Evolutionary conservation across 2,329 filamentous ascomycete species (phyloP), one percentile per base, ranked within the genome.

Genomic region (Bipolaris bicolor): DNA sequence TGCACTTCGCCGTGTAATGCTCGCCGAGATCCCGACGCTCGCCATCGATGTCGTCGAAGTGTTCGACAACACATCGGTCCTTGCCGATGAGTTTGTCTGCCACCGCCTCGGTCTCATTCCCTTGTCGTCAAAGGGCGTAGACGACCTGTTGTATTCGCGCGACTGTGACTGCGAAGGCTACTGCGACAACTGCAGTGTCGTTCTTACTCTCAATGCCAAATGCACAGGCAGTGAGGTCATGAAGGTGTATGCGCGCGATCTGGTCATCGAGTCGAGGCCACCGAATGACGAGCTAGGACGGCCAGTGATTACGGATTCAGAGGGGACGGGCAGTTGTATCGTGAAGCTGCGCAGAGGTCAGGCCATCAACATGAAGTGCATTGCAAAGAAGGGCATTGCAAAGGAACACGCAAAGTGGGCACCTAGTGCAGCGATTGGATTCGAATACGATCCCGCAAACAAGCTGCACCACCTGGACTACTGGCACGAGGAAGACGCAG

Each of bases 341-440:
- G 91, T 90, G 71, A 98, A 98, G 82, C 81, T 99, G 73, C 85
- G 94, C 57, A 90, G 89, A 72, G 92, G 90, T 2, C 95, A 99
- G 79, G 92, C 97, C 77, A 81, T 99, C 59, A 89, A 92, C 76
- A 86, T 99, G 72, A 90, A 86, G 60, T 98, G 94, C 74, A 90
- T 97, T 64, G 95, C 94, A 49, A 97, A 97, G 83, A 98, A 98
- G 83, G 95, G 95, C 1, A 98, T 98, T 64, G 93, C 94, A 36
- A 99, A 99, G 82, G 95, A 99, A 77, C 95, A 99, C 78, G 91
- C 95, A 9, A 99, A 99, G 78, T 99, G 95, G 95, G 90, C 92
- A 70, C 93, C 95, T 1, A 94, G 91, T 34, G 86, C 92, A 39
- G 95, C 95, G 3, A 88, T 99, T 39, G 93, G 92, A 22, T 99